Evolutionary conservation across 352 stramenopile species (phyloP), one percentile per base, ranked within the genome.

Genomic region (Paralagenidium karlingii): DNA sequence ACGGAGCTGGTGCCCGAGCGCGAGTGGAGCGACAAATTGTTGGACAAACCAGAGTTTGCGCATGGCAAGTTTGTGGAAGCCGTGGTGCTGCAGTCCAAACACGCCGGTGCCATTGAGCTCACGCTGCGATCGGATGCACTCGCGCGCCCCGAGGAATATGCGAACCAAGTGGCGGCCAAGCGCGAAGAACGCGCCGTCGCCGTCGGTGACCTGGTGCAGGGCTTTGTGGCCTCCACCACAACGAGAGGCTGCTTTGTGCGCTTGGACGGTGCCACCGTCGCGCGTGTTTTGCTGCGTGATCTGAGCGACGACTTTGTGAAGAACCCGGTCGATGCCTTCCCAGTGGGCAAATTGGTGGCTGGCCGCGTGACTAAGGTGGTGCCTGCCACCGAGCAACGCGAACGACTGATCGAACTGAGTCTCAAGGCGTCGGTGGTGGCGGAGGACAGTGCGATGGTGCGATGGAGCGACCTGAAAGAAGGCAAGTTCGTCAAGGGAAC

Each of bases 221-320:
- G 68, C 8, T 81, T 95, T 45, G 91, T 98, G 8, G 66, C 92
- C 8, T 76, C 69, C n/a, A 97, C 92, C 10, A 91, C 68, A 3
- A 75, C 80, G 15, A 92, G 75, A 38, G 94, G 94, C 30, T 98
- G 92, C 51, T 98, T 97, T 55, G 53, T 98, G 26, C 85, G 91
- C 4, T 48, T 97, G 24, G 77, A 91, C 48, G 79, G 85, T 34
- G 62, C 67, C 22, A 77, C 85, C 10, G 87, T 84, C 36, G 86
- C 81, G 15, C 76, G 92, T 43, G 84, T 96, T 8, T 81, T 97
- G 45, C 63, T 98, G 9, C 95, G 94, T 45, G 91, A 98, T 60
- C 59, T 98, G 8, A 96, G 78, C 49, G 94, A 98, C 54, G 71
- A 92, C 24, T 98, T 96, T 43, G 63, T 98, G 34, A 92, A 92